Base-by-base conservation (phyloP, 345 rosid genomes). In the Brassica incana region DNA sequence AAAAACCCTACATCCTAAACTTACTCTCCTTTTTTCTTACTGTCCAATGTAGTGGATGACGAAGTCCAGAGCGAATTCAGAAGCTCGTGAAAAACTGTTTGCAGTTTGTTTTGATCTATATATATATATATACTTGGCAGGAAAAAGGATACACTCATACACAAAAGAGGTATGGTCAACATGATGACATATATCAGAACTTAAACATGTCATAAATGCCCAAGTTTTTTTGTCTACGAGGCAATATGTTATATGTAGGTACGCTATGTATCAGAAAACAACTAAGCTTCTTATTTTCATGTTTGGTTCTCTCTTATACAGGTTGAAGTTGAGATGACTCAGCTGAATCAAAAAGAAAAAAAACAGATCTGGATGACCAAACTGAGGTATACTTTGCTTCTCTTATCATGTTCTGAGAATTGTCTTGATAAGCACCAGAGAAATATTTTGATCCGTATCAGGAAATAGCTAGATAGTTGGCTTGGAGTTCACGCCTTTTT, bases 321-420 rank as follows among this genome's bases (percentile, higher is more conserved):
- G 98, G 92, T 95, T 84, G 98, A 92, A 86, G 94, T 91, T 86
- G 97, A 95, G 97, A 90, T 65, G 97, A 92, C 81, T 90, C 95
- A 72, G 84, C 89, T 52, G 97, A 95, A 72, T 85, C 90, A 77
- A 85, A 86, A 62, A 87, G 11, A 2, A 84, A 45, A 78, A 85
- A 86, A 62, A 87, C 2, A 1, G 83, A 56, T 90, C 83, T 85
- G 74, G 92, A 84, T 61, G 89, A 76, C 50, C 81, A 78, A 63
- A 67, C 85, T 71, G 92, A 89, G 92, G 99, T 95, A 72, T 71
- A 33, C 20, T 54, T 52, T 81, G 54, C 35, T 60, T 71, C 54
- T 67, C 65, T 65, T 20, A 43, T 43, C 50, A 43, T 43, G 50
- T 43, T 43, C 50, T 43, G 50, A 43, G 50, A 43, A 3, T 43